Percentiles rank a stretch among this genome's conserved stretches.
These are phyloP conservation scores for Scenedesmus sp. DNA, from an alignment of 163 green algal genomes.

Conservation along the genomic window DNA sequence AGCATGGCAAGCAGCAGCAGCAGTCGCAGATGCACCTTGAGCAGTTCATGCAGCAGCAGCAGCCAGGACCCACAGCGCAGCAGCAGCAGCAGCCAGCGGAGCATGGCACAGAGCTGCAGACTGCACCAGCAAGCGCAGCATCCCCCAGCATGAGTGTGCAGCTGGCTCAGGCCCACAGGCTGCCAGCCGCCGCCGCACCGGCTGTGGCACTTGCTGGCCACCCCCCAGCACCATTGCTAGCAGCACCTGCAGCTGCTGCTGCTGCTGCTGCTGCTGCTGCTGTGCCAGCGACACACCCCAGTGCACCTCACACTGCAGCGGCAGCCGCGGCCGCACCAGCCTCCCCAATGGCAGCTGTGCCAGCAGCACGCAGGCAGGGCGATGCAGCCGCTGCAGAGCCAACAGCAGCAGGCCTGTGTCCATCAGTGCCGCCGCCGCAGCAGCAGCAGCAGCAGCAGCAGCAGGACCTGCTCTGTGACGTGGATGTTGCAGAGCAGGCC, in stretches of 20 bases:
- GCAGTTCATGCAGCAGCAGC: constrained; percentile 26
- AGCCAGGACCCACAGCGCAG: not conserved
- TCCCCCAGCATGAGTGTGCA: constrained; percentile 22
- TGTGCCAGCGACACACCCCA: not conserved
- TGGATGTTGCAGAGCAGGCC: constrained; percentile 54
- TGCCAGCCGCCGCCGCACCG: not conserved
- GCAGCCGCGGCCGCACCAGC: not conserved
- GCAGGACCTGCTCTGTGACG: not conserved
- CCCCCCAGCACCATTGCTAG: not conserved
- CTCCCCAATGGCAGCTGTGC: constrained; percentile 26
- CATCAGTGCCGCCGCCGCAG: not conserved
- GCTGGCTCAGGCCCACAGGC: constrained; percentile 45
- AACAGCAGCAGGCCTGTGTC: not conserved
- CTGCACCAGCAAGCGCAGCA: constrained; percentile 43
- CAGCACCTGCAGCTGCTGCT: constrained; percentile 9
- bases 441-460: constrained; percentile 20
- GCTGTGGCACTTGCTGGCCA: not conserved
- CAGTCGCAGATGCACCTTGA: constrained; percentile 29
- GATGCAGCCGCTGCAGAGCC: not conserved
- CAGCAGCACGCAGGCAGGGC: constrained; percentile 40
- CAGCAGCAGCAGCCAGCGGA: constrained; percentile 11
- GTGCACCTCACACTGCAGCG: not conserved
- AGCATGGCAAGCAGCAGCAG: constrained; percentile 21
- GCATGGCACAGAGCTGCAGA: not conserved
- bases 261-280: not conserved